These are phyloP conservation scores for Ceratocystis smalleyi DNA, from an alignment of 2,329 filamentous ascomycete species.

Conservation along the genomic window DNA sequence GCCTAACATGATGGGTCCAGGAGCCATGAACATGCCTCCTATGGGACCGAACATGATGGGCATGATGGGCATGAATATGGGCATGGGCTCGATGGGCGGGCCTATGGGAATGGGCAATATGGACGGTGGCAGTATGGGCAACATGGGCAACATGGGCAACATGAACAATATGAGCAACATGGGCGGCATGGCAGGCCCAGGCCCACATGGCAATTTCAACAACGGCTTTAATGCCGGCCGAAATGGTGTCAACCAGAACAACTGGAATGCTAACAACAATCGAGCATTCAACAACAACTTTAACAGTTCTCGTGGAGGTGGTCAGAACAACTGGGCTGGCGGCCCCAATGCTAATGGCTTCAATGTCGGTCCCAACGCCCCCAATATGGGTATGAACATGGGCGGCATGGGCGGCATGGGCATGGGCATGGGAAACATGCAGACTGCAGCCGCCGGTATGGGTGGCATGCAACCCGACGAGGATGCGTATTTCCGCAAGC, in stretches of 20 bases:
- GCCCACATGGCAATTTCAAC: slow-evolving; percentile 22
- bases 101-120: slow-evolving; percentile 10
- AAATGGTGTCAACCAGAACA: slow-evolving; percentile 17
- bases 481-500: slow-evolving; percentile 87
- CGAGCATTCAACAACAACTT: slow-evolving; percentile 20
- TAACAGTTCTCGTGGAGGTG: slow-evolving; percentile 9
- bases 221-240: slow-evolving; percentile 2
- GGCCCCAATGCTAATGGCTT: slow-evolving; percentile 9
- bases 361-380: neutral
- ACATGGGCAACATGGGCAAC: slow-evolving; percentile 12
- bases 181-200: slow-evolving; percentile 19
- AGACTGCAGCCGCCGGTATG: slow-evolving; percentile 22
- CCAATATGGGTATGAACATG: slow-evolving; percentile 20
- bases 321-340: neutral
- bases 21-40: slow-evolving; percentile 21
- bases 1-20: slow-evolving; percentile 20
- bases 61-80: slow-evolving; percentile 26
- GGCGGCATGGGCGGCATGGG: slow-evolving; percentile 20
- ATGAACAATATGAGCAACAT: too few relatives aligned
- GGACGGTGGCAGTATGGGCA: neutral
- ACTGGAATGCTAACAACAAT: slow-evolving; percentile 20
- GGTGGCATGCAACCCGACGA: slow-evolving; percentile 39
- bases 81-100: slow-evolving; percentile 10
- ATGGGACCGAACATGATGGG: slow-evolving; percentile 22
- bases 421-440: slow-evolving; percentile 25